Evolutionary conservation across 225 moss, liverwort and hornwort species (phyloP).

Genomic region (Lunularia cruciata): DNA sequence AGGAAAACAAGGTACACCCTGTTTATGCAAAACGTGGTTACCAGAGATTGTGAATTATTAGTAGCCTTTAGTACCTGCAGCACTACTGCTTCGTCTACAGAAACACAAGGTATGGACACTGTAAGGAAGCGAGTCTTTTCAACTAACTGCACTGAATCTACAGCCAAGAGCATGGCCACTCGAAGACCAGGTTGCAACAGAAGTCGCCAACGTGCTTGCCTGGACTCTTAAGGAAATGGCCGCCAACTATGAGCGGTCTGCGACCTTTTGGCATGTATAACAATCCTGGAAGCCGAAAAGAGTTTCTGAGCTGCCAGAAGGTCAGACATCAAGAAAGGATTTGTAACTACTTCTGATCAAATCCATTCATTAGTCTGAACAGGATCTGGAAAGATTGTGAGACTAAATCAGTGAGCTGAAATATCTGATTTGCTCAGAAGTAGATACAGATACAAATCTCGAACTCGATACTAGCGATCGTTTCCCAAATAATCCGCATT

Average conservation of each 20-base stretch:
- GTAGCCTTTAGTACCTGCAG: conserved; percentile 37
- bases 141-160: conserved; percentile 39
- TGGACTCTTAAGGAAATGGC: conserved; percentile 35
- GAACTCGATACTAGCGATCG: too few relatives aligned
- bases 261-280: conserved; percentile 33
- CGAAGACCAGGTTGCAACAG: conserved; percentile 46
- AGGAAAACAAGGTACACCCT: background rate
- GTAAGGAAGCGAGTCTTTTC: conserved; percentile 45
- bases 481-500: too few relatives aligned
- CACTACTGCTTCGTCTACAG: conserved; percentile 42
- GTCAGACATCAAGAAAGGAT: too few relatives aligned
- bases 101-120: conserved; percentile 44
- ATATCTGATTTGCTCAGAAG: too few relatives aligned
- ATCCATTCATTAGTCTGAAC: too few relatives aligned
- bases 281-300: conserved; percentile 31
- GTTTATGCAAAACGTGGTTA: too few relatives aligned
- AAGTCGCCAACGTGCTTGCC: conserved; percentile 36
- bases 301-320: too few relatives aligned
- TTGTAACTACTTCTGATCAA: too few relatives aligned
- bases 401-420: too few relatives aligned
- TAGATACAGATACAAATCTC: too few relatives aligned
- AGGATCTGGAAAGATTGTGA: too few relatives aligned
- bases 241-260: conserved; percentile 30
- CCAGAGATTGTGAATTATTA: too few relatives aligned
- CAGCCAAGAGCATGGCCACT: conserved; percentile 45